Evolutionary conservation across 1,139 yeast genomes (phyloP).

Genomic region (Lodderomyces margitis): DNA sequence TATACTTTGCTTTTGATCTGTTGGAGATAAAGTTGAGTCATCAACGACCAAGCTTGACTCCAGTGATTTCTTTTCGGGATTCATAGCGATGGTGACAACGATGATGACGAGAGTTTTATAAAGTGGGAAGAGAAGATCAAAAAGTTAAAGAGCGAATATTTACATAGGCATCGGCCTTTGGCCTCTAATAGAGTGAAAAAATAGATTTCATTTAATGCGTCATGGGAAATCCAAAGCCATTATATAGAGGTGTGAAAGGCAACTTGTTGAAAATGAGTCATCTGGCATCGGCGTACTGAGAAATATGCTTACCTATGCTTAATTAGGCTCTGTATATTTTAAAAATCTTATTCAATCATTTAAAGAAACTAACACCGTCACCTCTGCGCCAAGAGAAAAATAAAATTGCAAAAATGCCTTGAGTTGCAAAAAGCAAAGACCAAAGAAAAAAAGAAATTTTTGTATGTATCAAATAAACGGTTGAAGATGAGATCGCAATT

Average conservation of each 20-base stretch:
- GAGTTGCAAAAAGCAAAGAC: not conserved
- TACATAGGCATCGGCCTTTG: no score
- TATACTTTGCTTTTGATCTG: conserved; percentile 11
- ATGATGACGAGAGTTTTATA: no score
- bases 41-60: not conserved
- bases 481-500: not conserved
- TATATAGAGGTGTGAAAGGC: not conserved
- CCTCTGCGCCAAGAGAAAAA: not conserved
- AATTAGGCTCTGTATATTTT: not conserved
- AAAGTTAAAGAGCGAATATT: not conserved
- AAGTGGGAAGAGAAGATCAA: not conserved
- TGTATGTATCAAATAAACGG: not conserved
- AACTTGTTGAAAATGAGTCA: conserved; percentile 3
- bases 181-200: no score
- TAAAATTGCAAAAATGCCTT: not conserved
- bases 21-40: not conserved
- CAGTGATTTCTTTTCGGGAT: conserved; percentile 7
- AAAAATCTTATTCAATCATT: not conserved
- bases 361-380: conserved; percentile 3
- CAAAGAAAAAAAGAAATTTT: not conserved
- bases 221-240: not conserved
- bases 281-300: not conserved
- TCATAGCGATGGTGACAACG: conserved; percentile 2
- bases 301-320: not conserved
- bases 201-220: not conserved